Base-by-base conservation (phyloP, 805 yeast genomes). In the Zygosaccharomyces kombuchaensis region DNA sequence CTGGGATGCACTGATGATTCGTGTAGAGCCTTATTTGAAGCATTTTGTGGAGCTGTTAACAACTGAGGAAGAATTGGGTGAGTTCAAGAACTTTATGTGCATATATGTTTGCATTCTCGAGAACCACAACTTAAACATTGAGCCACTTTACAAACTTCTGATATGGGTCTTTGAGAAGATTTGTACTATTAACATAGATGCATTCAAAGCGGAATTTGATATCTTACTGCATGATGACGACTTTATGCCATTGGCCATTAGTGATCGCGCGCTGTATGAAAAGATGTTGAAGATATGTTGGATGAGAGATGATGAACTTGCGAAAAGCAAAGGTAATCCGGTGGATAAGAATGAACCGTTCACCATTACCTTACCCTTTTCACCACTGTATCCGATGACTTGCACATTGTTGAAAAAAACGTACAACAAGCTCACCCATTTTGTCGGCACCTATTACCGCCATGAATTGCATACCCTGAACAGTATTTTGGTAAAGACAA, bases 331-430 rank as follows among this genome's bases (percentile, higher is more conserved):
- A 6, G 50, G 44, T 0, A 43, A 45, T 2, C 36, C 42, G 2
- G 31, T 36, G 2, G 43, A 52, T 16, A 48, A 49, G 6, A 37
- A 59, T 61, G 41, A 65, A 58, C 52, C 66, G 60, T 78, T 77
- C 47, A 84, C 87, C 2, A 72, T 80, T 49, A 78, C 83, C 0
- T 67, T 91, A 43, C 97, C 98, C 12, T 93, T 91, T 59, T 87
- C 96, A 43, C 84, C 86, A 46, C 80, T 88, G 48, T 90, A 88
- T 58, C 90, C 95, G 21, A 84, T 87, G 68, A 80, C 88, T 26
- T 91, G 97, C 65, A 78, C 87, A 19, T 81, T 86, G 30, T 65
- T 87, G 14, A 74, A 87, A 44, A 75, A 80, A 13, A 79, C 85
- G 32, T 74, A 90, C 16, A 73, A 77, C 23, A 80, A 80, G 48